phyloP scores from a whole-genome alignment of 192 early-diverging fungal species.

The Podila horticola region DNA sequence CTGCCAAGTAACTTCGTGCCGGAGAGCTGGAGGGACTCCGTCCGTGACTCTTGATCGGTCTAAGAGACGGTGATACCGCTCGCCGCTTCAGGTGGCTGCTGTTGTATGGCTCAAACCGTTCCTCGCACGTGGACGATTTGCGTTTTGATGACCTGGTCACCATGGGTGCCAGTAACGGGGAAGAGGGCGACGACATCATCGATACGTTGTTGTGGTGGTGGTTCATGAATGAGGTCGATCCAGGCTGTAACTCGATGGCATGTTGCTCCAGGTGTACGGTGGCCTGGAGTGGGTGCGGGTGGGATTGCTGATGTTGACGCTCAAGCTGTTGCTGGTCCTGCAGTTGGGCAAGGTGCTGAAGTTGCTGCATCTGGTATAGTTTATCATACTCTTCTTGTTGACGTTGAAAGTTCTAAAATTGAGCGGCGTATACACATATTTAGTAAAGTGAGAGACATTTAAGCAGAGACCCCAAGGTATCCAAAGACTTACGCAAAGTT shows the following conservation, averaged over 20 bases:
- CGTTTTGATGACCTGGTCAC: slow-evolving; percentile 21
- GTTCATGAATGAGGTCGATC: slow-evolving; percentile 2
- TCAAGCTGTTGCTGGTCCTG: slow-evolving; percentile 7
- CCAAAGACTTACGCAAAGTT: slow-evolving; percentile 19
- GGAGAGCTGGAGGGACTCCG: slow-evolving; percentile 41
- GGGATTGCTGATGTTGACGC: not conserved
- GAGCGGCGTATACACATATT: not conserved
- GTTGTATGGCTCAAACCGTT: slow-evolving; percentile 47
- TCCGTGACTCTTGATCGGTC: slow-evolving; percentile 33
- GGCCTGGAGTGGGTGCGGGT: slow-evolving; percentile 29
- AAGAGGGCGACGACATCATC: slow-evolving; percentile 21
- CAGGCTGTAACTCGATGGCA: not conserved
- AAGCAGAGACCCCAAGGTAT: not conserved
- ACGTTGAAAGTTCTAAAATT: slow-evolving; percentile 23
- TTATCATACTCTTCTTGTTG: slow-evolving; percentile 46
- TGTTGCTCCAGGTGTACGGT: slow-evolving; percentile 9
- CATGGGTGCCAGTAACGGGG: slow-evolving; percentile 29
- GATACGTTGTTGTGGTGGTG: not conserved
- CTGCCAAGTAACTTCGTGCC: slow-evolving; percentile 28
- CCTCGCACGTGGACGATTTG: slow-evolving; percentile 49
- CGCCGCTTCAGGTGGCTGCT: slow-evolving; percentile 41
- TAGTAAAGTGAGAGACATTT: not conserved
- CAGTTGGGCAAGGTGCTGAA: slow-evolving; percentile 18
- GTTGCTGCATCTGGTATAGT: slow-evolving; percentile 27
- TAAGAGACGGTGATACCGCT: slow-evolving; percentile 46